Percentiles rank a stretch among this genome's conserved stretches.
Evolutionary conservation across 2,329 filamentous ascomycete genomes (phyloP).

Genomic region (Calonectria ilicicola): DNA sequence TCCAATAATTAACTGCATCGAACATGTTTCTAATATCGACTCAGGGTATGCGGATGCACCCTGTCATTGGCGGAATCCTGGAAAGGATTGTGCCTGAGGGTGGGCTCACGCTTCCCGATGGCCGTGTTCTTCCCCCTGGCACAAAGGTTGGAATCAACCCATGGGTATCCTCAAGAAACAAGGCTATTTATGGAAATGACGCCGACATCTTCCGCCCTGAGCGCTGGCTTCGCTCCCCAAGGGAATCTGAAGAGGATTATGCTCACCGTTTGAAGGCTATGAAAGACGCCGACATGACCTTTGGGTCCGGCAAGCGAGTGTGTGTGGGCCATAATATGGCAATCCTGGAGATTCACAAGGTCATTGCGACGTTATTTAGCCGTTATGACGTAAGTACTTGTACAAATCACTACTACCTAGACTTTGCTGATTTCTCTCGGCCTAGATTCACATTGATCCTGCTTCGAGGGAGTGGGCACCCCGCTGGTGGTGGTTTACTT

Average conservation of each 20-base stretch:
- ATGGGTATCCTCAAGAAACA: slow-evolving; percentile 53
- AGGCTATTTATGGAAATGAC: slow-evolving; percentile 56
- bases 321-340: slow-evolving; percentile 4
- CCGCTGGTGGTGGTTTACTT: slow-evolving; percentile 16
- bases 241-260: neutral
- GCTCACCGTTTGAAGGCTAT: neutral
- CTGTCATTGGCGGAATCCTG: slow-evolving; percentile 59
- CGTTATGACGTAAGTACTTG: neutral
- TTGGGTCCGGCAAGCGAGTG: slow-evolving; percentile 8
- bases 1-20: neutral
- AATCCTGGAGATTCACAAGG: neutral
- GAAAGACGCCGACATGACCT: slow-evolving; percentile 11
- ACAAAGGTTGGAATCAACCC: slow-evolving; percentile 56
- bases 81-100: slow-evolving; percentile 61
- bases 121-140: slow-evolving; percentile 48
- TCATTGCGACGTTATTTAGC: neutral
- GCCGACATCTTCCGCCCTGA: slow-evolving; percentile 59
- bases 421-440: neutral
- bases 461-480: slow-evolving; percentile 2
- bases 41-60: slow-evolving; percentile 50
- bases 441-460: slow-evolving; percentile 1
- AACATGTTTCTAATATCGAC: neutral
- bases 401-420: neutral
- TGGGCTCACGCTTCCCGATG: slow-evolving; percentile 51
- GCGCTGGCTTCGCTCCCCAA: slow-evolving; percentile 45